Base-by-base conservation (phyloP, 495 filamentous ascomycete species). In the Lasiosphaeria hispida region DNA sequence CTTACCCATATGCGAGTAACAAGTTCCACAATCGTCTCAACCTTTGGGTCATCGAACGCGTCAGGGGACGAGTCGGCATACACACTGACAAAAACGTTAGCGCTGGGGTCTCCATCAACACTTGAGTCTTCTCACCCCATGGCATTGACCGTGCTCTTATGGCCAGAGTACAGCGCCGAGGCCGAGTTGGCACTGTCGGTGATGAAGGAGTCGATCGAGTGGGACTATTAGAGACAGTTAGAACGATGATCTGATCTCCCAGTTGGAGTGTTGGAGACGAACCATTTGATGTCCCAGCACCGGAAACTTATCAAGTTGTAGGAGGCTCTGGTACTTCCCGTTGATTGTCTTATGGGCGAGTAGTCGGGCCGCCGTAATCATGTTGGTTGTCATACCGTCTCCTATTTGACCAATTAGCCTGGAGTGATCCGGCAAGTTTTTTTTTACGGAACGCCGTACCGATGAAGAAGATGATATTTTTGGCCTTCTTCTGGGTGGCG, bases 301-400 rank as follows among this genome's bases (percentile, higher is more conserved):
- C 0, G 87, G 87, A 68, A 91, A 89, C 64, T 88, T 75, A 67
- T 91, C 87, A 71, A 91, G 75, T 49, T 77, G 71, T 73, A 91
- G 78, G 57, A 75, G 79, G 49, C 79, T 82, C 73, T 87, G 80
- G 63, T 90, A 91, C 62, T 83, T 84, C 49, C 87, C 87, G 58
- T 91, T 90, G 77, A 89, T 77, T 42, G 78, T 82, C 76, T 87
- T 85, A 73, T 91, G 87, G 4, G 78, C 87, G 40, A 91, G 84
- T 49, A 90, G 73, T 36, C 87, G 84, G n/a, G 87, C 87, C 44
- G 86, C 86, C 0, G 78, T 81, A 54, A 80, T 79, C 87, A 90
- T 90, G 71, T 89, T 89, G 34, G 86, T 89, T 4, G 87, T 89
- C 87, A 91, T 91, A 52, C 87, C 86, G 57, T 89, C 86, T 43